Base-by-base conservation (phyloP, 1,139 yeast genomes). In the Suhomyces panamericanus region DNA sequence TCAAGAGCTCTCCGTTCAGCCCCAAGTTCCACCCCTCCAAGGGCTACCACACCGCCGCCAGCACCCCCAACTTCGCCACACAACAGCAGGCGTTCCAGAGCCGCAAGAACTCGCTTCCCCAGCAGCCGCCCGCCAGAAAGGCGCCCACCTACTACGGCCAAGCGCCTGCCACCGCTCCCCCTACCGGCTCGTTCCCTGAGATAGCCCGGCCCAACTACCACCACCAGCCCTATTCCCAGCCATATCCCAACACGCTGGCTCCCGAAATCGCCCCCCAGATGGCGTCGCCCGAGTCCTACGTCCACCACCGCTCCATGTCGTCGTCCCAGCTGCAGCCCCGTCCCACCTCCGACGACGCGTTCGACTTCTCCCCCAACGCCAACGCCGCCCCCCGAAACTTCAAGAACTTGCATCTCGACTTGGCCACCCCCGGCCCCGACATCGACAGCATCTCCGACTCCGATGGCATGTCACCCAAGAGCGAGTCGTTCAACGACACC, bases 351-450 rank as follows among this genome's bases (percentile, higher is more conserved):
- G 52, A 44, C 8, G 55, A 50, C 17, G 46, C 47, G 14, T 55
- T 55, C 41, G 45, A 54, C 45, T 52, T 53, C 35, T 46, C 53
- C 27, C 56, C 59, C 3, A 47, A 44, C 15, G 42, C 58, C 1
- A 41, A 44, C 15, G 14, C 36, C 5, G 27, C 43, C 2, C 32
- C 39, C 12, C 65, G 59, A 48, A 70, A 70, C 51, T 52, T 58
- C 42, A 69, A 66, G 58, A 67, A 67, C 43, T 59, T 70, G 41
- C 63, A 57, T 11, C 60, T 68, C 36, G 57, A 65, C 45, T 56
- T 69, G 43, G 49, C 51, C 30, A 45, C 47, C 28, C 29, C 28
- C 9, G 22, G 27, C 20, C 47, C 6, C 3, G 46, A 46, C 22
- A 11, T 42, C 15, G 48, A 44, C 27, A 47, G 40, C 27, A 15